Conservation (phyloP, 2,329 filamentous ascomycete genomes). For the Fusarium vanettenii region DNA sequence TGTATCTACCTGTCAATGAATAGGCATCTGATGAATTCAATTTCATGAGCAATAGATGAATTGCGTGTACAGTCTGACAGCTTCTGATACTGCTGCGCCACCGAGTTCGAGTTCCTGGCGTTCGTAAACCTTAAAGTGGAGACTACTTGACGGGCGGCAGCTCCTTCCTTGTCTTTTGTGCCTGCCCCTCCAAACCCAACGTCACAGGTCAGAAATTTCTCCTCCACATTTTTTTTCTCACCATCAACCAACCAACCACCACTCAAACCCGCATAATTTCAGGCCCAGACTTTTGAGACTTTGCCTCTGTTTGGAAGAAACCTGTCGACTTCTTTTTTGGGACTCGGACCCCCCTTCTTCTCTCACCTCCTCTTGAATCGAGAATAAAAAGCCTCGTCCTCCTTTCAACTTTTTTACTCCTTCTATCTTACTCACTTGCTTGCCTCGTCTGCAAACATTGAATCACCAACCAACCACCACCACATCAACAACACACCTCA, state of each 20-base stretch:
- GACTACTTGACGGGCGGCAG: background rate
- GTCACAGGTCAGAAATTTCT: slow-evolving; percentile 43
- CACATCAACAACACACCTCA: background rate
- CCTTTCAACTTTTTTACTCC: background rate
- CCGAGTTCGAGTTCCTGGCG: background rate
- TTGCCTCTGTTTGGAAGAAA: slow-evolving; percentile 11
- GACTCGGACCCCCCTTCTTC: background rate
- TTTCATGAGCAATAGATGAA: background rate
- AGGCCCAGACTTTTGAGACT: slow-evolving; percentile 15
- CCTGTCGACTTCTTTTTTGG: slow-evolving; percentile 7
- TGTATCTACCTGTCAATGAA: background rate
- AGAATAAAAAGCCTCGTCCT: slow-evolving; percentile 31
- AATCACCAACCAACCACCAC: background rate
- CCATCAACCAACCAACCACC: slow-evolving; percentile 13
- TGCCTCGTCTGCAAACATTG: background rate
- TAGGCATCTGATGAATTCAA: background rate
- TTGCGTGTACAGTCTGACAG: background rate
- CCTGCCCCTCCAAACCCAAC: slow-evolving; percentile 36
- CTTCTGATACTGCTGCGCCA: slow-evolving; percentile 19
- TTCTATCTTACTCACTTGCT: background rate
- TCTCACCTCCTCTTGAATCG: slow-evolving; percentile 3
- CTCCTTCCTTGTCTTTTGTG: background rate
- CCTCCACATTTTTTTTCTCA: slow-evolving; percentile 21
- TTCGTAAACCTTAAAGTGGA: background rate
- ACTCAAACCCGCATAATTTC: slow-evolving; percentile 11